A percentile compares a stretch with the other conserved stretches of the same genome.
phyloP scores from a whole-genome alignment of 2,329 filamentous ascomycete species.

The Aspergillus chevalieri region DNA sequence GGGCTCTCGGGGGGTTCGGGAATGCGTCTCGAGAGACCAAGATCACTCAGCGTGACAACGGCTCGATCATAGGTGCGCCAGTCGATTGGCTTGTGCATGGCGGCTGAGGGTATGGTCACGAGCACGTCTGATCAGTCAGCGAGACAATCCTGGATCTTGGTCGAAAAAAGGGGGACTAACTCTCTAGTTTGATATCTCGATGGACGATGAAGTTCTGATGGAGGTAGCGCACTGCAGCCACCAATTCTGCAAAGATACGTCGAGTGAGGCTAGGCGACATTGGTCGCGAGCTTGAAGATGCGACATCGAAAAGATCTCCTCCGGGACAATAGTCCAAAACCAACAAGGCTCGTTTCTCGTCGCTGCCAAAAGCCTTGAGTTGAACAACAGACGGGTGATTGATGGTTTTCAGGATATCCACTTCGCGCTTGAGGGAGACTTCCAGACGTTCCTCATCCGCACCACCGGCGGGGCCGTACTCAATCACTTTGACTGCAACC shows the following conservation, averaged over 20 bases:
- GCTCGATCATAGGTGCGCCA: slow-evolving; percentile 74
- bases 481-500: slow-evolving; percentile 91
- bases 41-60: slow-evolving; percentile 80
- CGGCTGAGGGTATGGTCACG: slow-evolving; percentile 68
- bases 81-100: slow-evolving; percentile 61
- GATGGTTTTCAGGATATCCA: slow-evolving; percentile 85
- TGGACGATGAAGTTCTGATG: slow-evolving; percentile 85
- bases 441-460: slow-evolving; percentile 90
- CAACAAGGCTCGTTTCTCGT: slow-evolving; percentile 72
- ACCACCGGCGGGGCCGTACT: slow-evolving; percentile 87
- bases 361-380: slow-evolving; percentile 84
- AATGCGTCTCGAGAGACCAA: slow-evolving; percentile 82
- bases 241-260: slow-evolving; percentile 82
- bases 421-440: slow-evolving; percentile 85
- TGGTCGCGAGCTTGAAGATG: slow-evolving; percentile 63
- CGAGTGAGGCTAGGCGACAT: slow-evolving; percentile 66
- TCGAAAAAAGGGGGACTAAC: slow-evolving; percentile 50
- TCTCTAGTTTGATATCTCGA: slow-evolving; percentile 96
- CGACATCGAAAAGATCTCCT: slow-evolving; percentile 90
- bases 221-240: slow-evolving; percentile 78
- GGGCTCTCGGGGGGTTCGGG: slow-evolving; percentile 67
- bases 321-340: slow-evolving; percentile 89
- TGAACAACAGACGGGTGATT: slow-evolving; percentile 86
- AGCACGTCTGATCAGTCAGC: slow-evolving; percentile 64
- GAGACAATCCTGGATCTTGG: background rate